Percentiles rank a stretch among this genome's conserved stretches.
These are phyloP conservation scores for Zygnema circumcarinatum DNA, from an alignment of 139 green algal species.

Conservation along the genomic window DNA sequence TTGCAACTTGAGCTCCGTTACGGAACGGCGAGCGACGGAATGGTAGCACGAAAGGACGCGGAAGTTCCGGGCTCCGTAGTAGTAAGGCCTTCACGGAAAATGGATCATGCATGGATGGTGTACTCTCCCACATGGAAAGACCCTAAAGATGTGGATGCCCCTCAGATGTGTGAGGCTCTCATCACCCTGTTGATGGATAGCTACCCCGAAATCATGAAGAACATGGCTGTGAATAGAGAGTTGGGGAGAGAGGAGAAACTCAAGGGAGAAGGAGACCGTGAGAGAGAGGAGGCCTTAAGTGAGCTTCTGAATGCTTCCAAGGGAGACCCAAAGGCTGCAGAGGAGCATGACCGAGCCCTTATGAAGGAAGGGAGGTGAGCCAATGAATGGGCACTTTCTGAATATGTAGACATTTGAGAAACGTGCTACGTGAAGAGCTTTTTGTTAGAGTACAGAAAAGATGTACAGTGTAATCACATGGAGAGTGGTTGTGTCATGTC, in stretches of 20 bases:
- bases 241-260: neutral
- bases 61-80: slow-evolving; percentile 50
- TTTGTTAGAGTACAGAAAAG: no score
- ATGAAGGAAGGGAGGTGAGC: no score
- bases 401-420: no score
- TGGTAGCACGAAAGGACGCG: slow-evolving; percentile 48
- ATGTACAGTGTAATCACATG: no score
- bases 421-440: no score
- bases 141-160: slow-evolving; percentile 50
- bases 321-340: no score
- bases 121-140: slow-evolving; percentile 34
- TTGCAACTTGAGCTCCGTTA: slow-evolving; percentile 51
- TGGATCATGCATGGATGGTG: slow-evolving; percentile 57
- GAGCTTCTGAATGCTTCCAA: no score
- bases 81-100: slow-evolving; percentile 27
- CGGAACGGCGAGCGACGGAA: slow-evolving; percentile 45
- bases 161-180: slow-evolving; percentile 54
- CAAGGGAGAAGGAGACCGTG: neutral
- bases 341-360: no score
- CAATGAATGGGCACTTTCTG: no score
- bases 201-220: neutral
- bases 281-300: neutral
- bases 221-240: neutral
- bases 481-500: no score
- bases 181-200: slow-evolving; percentile 45